phyloP scores from a whole-genome alignment of 345 rosid genomes.

The Dipteronia sinensis region DNA sequence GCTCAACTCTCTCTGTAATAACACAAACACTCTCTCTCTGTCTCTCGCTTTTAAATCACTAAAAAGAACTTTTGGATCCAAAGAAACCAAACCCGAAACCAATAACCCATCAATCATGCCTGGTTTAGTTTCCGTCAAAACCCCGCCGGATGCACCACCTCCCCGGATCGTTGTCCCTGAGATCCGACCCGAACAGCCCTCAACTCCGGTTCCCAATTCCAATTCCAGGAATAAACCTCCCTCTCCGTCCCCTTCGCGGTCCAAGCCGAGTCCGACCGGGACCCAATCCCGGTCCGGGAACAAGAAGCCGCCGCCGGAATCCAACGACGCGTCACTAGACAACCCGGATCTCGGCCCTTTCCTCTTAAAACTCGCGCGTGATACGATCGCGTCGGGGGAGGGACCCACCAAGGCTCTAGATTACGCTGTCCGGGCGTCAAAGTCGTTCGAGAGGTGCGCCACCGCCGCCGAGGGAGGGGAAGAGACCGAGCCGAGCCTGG shows the following conservation, averaged over 20 bases:
- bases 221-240: conserved; percentile 41
- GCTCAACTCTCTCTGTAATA: too few relatives aligned
- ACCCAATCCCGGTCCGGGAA: conserved; percentile 61
- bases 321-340: conserved; percentile 79
- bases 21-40: conserved; percentile 3
- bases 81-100: conserved; percentile 16
- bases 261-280: conserved; percentile 9
- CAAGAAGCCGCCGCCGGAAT: conserved; percentile 75
- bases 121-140: conserved; percentile 83
- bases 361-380: conserved; percentile 92
- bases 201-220: conserved; percentile 32
- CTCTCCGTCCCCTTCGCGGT: conserved; percentile 75
- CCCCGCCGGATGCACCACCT: conserved; percentile 73
- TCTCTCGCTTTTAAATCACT: conserved; percentile 6
- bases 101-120: conserved; percentile 57
- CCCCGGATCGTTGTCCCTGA: conserved; percentile 70
- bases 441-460: conserved; percentile 86
- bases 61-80: neutral
- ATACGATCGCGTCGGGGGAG: conserved; percentile 91
- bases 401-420: conserved; percentile 90
- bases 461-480: conserved; percentile 45
- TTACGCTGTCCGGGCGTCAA: conserved; percentile 85
- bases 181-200: conserved; percentile 39
- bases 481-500: conserved; percentile 80
- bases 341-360: conserved; percentile 99